Evolutionary conservation across 305 asterid species (phyloP), one percentile per base, ranked within the genome.

Genomic region (Rubia balearica): DNA sequence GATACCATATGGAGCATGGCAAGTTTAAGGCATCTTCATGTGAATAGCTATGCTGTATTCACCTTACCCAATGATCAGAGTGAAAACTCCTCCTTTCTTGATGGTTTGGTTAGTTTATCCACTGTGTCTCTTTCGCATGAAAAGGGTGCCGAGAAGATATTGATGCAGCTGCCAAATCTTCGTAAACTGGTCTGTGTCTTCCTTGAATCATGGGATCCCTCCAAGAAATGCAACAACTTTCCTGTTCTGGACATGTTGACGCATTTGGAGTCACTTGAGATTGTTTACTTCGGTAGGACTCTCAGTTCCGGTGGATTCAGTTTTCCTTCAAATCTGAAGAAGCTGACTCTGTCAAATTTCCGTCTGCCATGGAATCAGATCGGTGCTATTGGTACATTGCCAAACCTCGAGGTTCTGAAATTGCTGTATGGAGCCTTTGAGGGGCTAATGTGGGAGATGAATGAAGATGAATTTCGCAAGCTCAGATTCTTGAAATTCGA

Each of bases 401-500:
- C 67, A 62, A 62, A 62, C 27, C 67, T 62, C 24, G 48, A 62
- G 48, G 67, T 62, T 33, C 27, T 62, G 46, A 62, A 62, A 62
- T 38, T 62, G 67, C 38, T 27, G 8, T 38, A 36, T 62, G 67
- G 67, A 62, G 46, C 67, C 3, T 62, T 62, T 62, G 67, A 22
- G 48, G 67, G 67, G 48, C 24, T 7, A 36, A 36, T 36, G 67
- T 62, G 67, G 67, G 67, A 62, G 67, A 62, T 62, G 67, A 62
- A 17, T 9, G 67, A 62, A 17, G 67, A 62, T 21, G 67, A 62
- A n/a, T 62, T 62, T 62, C 2, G 46, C 67, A 62, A 62, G 17
- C 67, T 62, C 48, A 62, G 19, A 38, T 62, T 36, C 67, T 36
- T 62, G 67, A 62, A 62, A 22, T 38, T 62, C 1, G 67, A 62